Base-by-base conservation (phyloP, 2,329 filamentous ascomycete species). In the Aureobasidium lini region DNA sequence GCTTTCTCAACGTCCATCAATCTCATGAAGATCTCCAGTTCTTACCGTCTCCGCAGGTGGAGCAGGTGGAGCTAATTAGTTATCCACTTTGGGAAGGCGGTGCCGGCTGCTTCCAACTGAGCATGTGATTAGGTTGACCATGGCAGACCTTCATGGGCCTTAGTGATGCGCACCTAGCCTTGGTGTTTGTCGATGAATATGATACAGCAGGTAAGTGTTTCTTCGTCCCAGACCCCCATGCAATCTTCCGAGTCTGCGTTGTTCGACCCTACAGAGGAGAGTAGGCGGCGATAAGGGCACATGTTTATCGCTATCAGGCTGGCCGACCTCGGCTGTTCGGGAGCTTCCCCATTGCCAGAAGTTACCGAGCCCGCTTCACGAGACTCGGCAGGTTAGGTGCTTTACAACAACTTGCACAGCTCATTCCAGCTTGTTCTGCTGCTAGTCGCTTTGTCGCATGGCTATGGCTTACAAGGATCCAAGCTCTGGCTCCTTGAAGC, bases 401-500 rank as follows among this genome's bases (percentile, higher is more conserved):
- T 16, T 36, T 11, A 34, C 10, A 54, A 2, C 50, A 42, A 46
- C 34, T 15, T 6, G 29, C 31, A 23, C 37, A 59, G 57, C 37
- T 52, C 13, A 6, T 37, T 47, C 13, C 11, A 32, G 36, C 28
- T 54, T 6, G 32, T 43, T 29, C 39, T 34, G 28, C 50, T 18
- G 50, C 50, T 43, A 2, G 28, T 37, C n/a, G 15, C 23, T 9
- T 16, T n/a, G 57, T 46, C 29, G 54, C 32, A 56, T 43, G 49
- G 8, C 43, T 28, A 80, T 80, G 77, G 75, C 75, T 62, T 71
- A 74, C 64, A 73, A 75, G 60, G 71, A 71, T 50, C 71, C 74
- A 52, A 69, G 65, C 61, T 67, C 73, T 36, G 75, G 76, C 57
- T 73, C 79, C 64, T 74, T 78, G 60, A 81, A 79, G 70, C 76